A percentile compares a stretch with the other conserved stretches of the same genome.
phyloP scores from a whole-genome alignment of 1,284 basidiomycete genomes.

The Tremellales sp. region DNA sequence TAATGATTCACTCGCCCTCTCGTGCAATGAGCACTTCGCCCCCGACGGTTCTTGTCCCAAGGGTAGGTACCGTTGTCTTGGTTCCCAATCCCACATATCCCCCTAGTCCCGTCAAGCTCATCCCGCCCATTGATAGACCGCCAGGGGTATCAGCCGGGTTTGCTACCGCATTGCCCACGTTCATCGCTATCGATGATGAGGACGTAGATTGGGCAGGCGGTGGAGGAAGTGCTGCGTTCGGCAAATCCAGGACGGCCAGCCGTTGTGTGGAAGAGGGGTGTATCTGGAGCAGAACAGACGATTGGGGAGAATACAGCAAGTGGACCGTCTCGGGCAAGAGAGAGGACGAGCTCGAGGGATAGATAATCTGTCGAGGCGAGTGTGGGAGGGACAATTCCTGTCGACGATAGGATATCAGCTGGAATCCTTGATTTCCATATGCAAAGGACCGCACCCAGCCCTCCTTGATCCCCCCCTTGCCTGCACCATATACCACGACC shows the following conservation, averaged over 20 bases:
- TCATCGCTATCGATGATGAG: not conserved
- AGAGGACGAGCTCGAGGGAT: constrained; percentile 35
- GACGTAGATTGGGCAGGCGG: constrained; percentile 35
- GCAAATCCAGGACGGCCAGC: constrained; percentile 60
- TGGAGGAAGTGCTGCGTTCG: constrained; percentile 70
- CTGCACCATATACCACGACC: constrained; percentile 62
- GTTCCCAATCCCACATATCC: constrained; percentile 83
- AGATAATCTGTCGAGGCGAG: constrained; percentile 60
- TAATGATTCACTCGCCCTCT: constrained; percentile 60
- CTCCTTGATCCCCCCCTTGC: constrained; percentile 27
- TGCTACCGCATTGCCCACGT: too few relatives aligned
- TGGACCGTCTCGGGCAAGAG: constrained; percentile 45
- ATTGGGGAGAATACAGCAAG: constrained; percentile 68
- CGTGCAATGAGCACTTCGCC: constrained; percentile 70
- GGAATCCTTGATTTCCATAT: constrained; percentile 3
- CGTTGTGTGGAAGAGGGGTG: constrained; percentile 59
- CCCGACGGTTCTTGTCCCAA: constrained; percentile 58
- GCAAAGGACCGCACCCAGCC: constrained; percentile 9
- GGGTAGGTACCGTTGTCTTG: constrained; percentile 64
- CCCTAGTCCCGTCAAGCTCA: constrained; percentile 64
- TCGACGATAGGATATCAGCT: constrained; percentile 8
- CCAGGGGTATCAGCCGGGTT: constrained; percentile 1
- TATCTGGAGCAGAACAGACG: constrained; percentile 60
- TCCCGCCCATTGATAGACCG: constrained; percentile 16
- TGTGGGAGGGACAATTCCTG: constrained; percentile 80